Evolutionary conservation across 805 yeast species (phyloP).

Genomic region (Yarrowia deformans): DNA sequence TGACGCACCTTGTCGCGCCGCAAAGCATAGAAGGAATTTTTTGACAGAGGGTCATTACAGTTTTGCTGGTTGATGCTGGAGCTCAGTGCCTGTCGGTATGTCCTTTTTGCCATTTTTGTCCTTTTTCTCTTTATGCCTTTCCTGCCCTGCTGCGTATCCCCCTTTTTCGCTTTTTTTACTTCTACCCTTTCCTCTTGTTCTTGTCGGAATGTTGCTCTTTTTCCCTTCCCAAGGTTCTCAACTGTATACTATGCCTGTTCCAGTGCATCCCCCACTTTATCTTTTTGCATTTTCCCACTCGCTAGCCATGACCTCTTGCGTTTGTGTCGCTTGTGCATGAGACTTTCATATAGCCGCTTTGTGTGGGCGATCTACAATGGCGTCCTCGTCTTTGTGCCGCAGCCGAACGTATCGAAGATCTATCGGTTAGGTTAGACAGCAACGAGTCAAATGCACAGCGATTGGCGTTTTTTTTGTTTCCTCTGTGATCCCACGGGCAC

Average conservation of each 20-base stretch:
- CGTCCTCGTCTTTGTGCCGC: constrained; percentile 35
- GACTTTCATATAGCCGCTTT: constrained; percentile 39
- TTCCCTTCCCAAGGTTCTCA: constrained; percentile 1
- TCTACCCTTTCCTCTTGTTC: constrained; percentile 7
- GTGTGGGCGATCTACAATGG: constrained; percentile 35
- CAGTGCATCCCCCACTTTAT: background rate
- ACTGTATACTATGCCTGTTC: constrained; percentile 13
- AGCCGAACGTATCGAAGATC: constrained; percentile 36
- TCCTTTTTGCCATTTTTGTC: too few species aligned
- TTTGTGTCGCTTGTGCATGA: constrained; percentile 18
- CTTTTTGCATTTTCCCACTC: constrained; percentile 18
- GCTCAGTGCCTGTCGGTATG: too few species aligned
- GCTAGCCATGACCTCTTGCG: constrained; percentile 33
- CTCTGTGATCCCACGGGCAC: background rate
- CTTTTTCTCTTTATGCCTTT: background rate
- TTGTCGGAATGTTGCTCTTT: constrained; percentile 31
- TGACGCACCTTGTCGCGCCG: constrained; percentile 33
- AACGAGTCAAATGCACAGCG: constrained; percentile 1
- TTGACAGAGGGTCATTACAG: background rate
- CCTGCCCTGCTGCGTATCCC: background rate
- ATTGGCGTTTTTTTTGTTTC: constrained; percentile 10
- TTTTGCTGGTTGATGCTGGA: background rate
- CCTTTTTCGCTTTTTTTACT: background rate
- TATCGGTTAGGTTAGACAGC: constrained; percentile 31
- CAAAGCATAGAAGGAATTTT: constrained; percentile 28